Conservation (phyloP, 2,329 filamentous ascomycete genomes). For the Fusarium domesticum region DNA sequence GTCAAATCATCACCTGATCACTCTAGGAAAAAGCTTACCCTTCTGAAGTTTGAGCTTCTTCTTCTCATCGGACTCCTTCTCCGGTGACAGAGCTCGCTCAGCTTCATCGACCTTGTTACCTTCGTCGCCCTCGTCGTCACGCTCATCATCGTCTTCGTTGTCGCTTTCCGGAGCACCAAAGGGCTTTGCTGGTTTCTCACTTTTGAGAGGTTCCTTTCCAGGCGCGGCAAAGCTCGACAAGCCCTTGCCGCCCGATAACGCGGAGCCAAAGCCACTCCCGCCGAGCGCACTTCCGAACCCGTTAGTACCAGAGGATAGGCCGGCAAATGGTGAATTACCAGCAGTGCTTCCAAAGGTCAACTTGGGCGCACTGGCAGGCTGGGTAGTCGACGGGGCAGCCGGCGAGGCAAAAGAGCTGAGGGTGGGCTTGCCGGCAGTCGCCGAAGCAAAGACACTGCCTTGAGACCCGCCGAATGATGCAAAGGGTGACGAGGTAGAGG, state of each 20-base stretch:
- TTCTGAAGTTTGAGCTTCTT: slow-evolving; percentile 66
- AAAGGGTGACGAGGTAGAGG: slow-evolving; percentile 63
- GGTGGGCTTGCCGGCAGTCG: slow-evolving; percentile 33
- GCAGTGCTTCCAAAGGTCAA: slow-evolving; percentile 46
- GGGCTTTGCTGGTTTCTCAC: slow-evolving; percentile 62
- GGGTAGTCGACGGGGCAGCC: slow-evolving; percentile 20
- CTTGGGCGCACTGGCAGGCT: slow-evolving; percentile 40
- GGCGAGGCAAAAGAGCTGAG: slow-evolving; percentile 35
- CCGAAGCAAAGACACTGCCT: slow-evolving; percentile 49
- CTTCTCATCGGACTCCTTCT: slow-evolving; percentile 59
- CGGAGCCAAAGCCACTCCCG: slow-evolving; percentile 39
- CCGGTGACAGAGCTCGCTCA: slow-evolving; percentile 45
- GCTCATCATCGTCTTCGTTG: slow-evolving; percentile 48
- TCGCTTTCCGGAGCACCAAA: slow-evolving; percentile 76
- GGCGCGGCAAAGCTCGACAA: slow-evolving; percentile 70
- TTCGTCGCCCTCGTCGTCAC: slow-evolving; percentile 40
- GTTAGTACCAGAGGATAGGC: slow-evolving; percentile 40
- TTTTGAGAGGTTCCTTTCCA: slow-evolving; percentile 46
- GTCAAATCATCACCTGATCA: not conserved
- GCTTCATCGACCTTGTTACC: slow-evolving; percentile 45
- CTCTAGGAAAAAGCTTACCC: slow-evolving; percentile 55
- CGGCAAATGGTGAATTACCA: slow-evolving; percentile 47
- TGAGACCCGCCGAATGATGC: slow-evolving; percentile 50
- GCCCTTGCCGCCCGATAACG: slow-evolving; percentile 40
- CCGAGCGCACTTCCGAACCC: slow-evolving; percentile 48